phyloP scores from a whole-genome alignment of 2,329 filamentous ascomycete species.

The Passalora sequoiae region DNA sequence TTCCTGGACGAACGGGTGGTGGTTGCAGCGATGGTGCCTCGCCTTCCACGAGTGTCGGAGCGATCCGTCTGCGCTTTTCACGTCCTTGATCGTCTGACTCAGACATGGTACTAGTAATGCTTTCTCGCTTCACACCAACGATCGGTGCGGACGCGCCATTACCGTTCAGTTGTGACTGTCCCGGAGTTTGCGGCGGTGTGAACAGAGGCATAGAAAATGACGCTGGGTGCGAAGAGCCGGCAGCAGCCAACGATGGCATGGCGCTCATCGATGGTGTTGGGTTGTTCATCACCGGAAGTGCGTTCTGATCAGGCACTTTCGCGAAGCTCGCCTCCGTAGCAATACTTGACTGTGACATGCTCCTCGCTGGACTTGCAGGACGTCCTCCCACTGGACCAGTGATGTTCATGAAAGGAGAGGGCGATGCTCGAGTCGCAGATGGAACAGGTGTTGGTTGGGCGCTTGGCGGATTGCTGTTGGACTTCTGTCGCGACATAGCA shows the following conservation, averaged over 20 bases:
- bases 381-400: slow-evolving; percentile 37
- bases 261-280: slow-evolving; percentile 32
- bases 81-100: slow-evolving; percentile 34
- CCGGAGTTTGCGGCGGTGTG: slow-evolving; percentile 85
- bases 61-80: slow-evolving; percentile 44
- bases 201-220: slow-evolving; percentile 64
- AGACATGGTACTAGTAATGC: slow-evolving; percentile 29
- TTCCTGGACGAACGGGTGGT: slow-evolving; percentile 6
- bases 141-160: slow-evolving; percentile 7
- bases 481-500: slow-evolving; percentile 45
- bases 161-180: slow-evolving; percentile 33
- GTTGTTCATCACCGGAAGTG: slow-evolving; percentile 34
- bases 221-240: slow-evolving; percentile 21
- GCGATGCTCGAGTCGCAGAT: slow-evolving; percentile 44
- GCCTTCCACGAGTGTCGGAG: slow-evolving; percentile 38
- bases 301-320: slow-evolving; percentile 43
- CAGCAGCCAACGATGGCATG: slow-evolving; percentile 35
- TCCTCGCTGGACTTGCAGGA: slow-evolving; percentile 73
- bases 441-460: slow-evolving; percentile 8
- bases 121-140: slow-evolving; percentile 30
- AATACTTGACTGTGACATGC: slow-evolving; percentile 79
- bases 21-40: neutral
- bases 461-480: slow-evolving; percentile 12
- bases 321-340: slow-evolving; percentile 54
- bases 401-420: slow-evolving; percentile 46